Evolutionary conservation across 352 stramenopile species (phyloP), one percentile per base, ranked within the genome.

Genomic region (Globisporangium nunn): DNA sequence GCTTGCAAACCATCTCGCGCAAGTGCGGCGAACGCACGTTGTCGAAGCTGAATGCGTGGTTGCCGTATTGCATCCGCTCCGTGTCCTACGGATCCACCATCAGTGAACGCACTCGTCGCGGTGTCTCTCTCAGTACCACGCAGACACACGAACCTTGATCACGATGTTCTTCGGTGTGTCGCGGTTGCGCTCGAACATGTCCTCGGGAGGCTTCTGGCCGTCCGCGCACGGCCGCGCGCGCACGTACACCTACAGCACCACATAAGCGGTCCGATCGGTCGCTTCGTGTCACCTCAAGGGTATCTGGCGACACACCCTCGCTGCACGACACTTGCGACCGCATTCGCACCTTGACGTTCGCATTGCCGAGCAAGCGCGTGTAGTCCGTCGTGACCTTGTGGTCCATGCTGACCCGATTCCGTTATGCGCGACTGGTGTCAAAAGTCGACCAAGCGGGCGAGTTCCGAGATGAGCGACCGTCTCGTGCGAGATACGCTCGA

Each of bases 321-420:
- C 35, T 41, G 10, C 10, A 11, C 35, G 7, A 0, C 35, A 4
- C 11, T 43, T 12, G 7, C 44, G 6, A 29, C 44, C 4, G 6
- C 29, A 6, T 23, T 23, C 46, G 30, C 28, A 81, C 80, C 66
- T 93, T 93, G 66, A 93, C 81, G 58, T 90, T 91, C 15, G 81
- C 74, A 47, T 90, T 89, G 37, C 67, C 78, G 8, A 87, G 72
- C 59, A 88, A 62, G 35, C 83, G 77, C 30, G 83, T 93, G 71
- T 93, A 93, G 63, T 93, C 83, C 10, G 79, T 91, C 49, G 82
- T 90, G 66, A 93, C 78, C 61, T 88, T 93, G 70, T 93, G 83
- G 63, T 90, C 83, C 83, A 93, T 93, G 23, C 23, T 23, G 23
- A 23, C 23, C 23, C 23, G 23, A 23, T 23, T 23, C 23, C 23